Base-by-base conservation (phyloP, 768 basidiomycete genomes). In the Tulasnella sp. region DNA sequence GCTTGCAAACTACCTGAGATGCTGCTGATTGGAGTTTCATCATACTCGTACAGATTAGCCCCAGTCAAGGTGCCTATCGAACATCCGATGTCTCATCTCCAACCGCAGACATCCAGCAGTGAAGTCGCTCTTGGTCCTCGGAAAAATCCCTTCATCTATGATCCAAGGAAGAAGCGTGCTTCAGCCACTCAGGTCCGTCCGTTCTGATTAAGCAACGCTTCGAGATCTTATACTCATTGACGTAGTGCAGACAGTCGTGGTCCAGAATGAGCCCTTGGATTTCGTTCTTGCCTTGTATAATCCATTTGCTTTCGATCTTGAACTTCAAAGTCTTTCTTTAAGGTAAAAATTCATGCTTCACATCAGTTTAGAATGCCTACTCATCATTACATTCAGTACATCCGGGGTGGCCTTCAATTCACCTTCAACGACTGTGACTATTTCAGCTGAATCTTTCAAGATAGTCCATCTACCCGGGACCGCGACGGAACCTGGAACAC, bases 271-370 rank as follows among this genome's bases (percentile, higher is more conserved):
- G 63, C 65, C 67, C 3, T 67, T 90, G 27, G 91, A 98, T 58
- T 75, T 96, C 58, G 72, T 79, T 6, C 69, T 98, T 39, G 81
- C 82, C 19, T 66, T 99, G n/a, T 77, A 79, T 51, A 99, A 99
- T 64, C 88, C 90, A 1, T 93, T 82, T 64, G 76, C 87, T 3
- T 93, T 98, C 64, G 88, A 92, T 55, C 70, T 99, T 10, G 90
- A 96, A 56, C 65, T 98, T 15, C 79, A 87, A 53, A 79, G 78
- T 58, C 63, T 98, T 32, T 76, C 77, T 4, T 67, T 96, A 13
- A 88, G 90, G 92, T 90, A 55, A 56, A 66, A 46, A 19, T 31
- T 27, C 16, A 40, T 47, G 7, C 28, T 45, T 10, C 34, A 19
- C 13, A 37, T 37, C 42, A 6, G 19, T 27, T 46, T 16, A 27